Evolutionary conservation across 1,284 basidiomycete species (phyloP).

Genomic region (Melampsora larici-populina): DNA sequence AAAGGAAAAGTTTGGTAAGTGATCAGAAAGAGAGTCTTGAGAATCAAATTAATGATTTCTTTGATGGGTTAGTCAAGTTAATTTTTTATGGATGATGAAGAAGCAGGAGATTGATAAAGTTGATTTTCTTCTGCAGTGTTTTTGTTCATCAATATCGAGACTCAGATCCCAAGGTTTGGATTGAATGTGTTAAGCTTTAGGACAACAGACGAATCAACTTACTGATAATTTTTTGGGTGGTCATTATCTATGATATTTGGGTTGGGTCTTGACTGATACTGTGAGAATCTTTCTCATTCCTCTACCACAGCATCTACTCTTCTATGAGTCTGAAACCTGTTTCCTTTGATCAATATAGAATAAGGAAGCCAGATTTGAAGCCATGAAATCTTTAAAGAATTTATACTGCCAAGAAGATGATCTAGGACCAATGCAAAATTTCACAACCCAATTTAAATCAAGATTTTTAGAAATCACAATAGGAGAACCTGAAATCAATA

Average conservation of each 20-base stretch:
- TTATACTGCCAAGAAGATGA: too few species aligned
- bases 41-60: too few species aligned
- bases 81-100: neutral
- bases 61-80: too few species aligned
- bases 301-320: neutral
- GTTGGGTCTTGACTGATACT: conserved; percentile 88
- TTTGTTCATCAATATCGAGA: conserved; percentile 97
- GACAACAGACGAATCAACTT: conserved; percentile 82
- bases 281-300: conserved; percentile 48
- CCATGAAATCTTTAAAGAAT: too few species aligned
- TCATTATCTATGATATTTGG: conserved; percentile 83
- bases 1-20: conserved; percentile 71
- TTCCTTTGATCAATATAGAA: conserved; percentile 56
- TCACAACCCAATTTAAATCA: too few species aligned
- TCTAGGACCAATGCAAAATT: too few species aligned
- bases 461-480: too few species aligned
- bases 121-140: conserved; percentile 62
- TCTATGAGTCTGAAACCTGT: neutral
- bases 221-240: conserved; percentile 82
- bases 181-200: conserved; percentile 90
- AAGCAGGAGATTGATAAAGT: neutral
- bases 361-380: too few species aligned
- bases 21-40: too few species aligned
- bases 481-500: too few species aligned
- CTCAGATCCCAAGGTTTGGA: conserved; percentile 81